Evolutionary conservation across 2,329 filamentous ascomycete genomes (phyloP), one percentile per base, ranked within the genome.

Genomic region (Colletotrichum ledebouriae): DNA sequence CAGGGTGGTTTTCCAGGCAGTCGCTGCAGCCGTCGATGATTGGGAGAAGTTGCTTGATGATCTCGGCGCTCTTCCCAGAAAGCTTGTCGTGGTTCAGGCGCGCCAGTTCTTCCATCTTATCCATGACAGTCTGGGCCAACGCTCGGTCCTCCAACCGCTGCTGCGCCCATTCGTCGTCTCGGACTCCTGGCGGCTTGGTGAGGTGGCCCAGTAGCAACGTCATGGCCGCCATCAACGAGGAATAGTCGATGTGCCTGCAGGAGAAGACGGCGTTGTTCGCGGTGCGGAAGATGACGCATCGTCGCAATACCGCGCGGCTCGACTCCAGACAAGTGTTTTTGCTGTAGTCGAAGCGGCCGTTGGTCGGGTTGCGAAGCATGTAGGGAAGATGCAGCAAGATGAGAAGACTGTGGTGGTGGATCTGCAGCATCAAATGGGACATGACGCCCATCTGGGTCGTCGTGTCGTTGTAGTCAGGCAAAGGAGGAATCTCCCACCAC

Each of bases 351-450:
- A 82, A 82, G 15, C 79, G 78, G 6, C 76, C 75, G 17, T 79
- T 78, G 20, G 74, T 71, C 1, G 77, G 73, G 41, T 80, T 75
- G 25, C 78, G 80, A 11, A 88, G 79, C 75, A 88, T 83, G 68
- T 85, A 87, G 0, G 86, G 87, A 1, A 89, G 78, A 67, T 89
- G 86, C 0, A 88, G 79, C 9, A 85, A 79, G 39, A 85, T 81
- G 7, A 87, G 75, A 3, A 88, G 78, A 39, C 83, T 81, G 71
- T 84, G 82, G 69, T 88, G 84, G 2, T 81, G 79, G 52, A 88
- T 78, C 65, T 88, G 86, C 6, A 83, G 73, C 72, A 85, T 81
- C 6, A 83, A 71, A 5, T 78, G 77, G 5, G 74, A 67, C 39
- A 77, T 62, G 2, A 75, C 70, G 29, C 73, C 61, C n/a, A 73